Percentiles rank a stretch among this genome's conserved stretches.
Conservation (phyloP, 805 yeast genomes). For the Starmerella gropengiesseri region DNA sequence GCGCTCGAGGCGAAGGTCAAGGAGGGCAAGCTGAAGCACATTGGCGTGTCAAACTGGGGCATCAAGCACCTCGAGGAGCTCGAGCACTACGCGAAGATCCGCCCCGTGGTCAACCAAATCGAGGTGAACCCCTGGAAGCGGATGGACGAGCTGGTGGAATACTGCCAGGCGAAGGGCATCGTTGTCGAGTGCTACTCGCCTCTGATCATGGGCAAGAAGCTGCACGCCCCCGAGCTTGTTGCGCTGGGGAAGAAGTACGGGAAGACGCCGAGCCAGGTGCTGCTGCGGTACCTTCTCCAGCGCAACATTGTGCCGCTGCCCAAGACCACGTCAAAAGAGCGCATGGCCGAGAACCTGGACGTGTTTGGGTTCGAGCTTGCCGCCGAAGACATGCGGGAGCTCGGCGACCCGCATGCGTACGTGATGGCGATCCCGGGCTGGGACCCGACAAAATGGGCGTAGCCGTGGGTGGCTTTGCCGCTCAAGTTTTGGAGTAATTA, state of each 20-base stretch:
- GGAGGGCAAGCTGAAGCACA: slow-evolving; percentile 39
- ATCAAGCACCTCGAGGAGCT: slow-evolving; percentile 46
- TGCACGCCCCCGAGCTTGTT: slow-evolving; percentile 29
- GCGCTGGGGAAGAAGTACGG: slow-evolving; percentile 33
- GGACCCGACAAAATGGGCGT: slow-evolving; percentile 30
- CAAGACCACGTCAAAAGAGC: slow-evolving; percentile 48
- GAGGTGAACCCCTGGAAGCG: slow-evolving; percentile 81
- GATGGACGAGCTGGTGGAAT: slow-evolving; percentile 50
- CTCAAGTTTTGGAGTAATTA: not conserved
- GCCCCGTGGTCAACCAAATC: slow-evolving; percentile 68
- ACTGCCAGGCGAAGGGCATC: slow-evolving; percentile 45
- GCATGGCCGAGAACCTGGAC: slow-evolving; percentile 47
- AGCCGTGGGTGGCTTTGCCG: no score
- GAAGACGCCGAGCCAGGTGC: slow-evolving; percentile 37
- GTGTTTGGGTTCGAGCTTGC: slow-evolving; percentile 39
- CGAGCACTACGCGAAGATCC: slow-evolving; percentile 27
- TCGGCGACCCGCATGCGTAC: slow-evolving; percentile 28
- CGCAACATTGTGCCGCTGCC: slow-evolving; percentile 57
- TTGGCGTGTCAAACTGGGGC: slow-evolving; percentile 61
- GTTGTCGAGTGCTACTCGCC: slow-evolving; percentile 73
- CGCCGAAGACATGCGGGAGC: slow-evolving; percentile 25
- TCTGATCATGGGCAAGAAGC: slow-evolving; percentile 54
- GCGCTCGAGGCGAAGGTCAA: slow-evolving; percentile 48
- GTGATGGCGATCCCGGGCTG: slow-evolving; percentile 28
- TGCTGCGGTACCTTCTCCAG: slow-evolving; percentile 41